phyloP scores from a whole-genome alignment of 192 early-diverging fungal genomes.

The Podila epigama region DNA sequence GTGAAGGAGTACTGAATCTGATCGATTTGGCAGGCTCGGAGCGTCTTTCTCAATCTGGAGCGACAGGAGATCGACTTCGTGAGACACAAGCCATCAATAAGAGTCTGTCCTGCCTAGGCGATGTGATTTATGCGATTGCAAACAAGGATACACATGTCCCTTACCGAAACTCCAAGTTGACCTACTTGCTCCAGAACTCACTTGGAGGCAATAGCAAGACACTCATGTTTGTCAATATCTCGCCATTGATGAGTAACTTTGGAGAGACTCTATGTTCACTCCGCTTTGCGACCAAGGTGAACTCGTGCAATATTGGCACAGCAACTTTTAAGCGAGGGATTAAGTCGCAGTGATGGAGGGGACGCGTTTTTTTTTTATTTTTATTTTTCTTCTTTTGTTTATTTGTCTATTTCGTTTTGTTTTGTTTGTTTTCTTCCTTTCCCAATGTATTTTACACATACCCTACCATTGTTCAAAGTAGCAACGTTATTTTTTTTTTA shows the following conservation, averaged over 20 bases:
- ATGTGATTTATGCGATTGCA: conserved; percentile 88
- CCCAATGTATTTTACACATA: no score
- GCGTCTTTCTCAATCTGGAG: conserved; percentile 80
- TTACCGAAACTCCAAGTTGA: conserved; percentile 94
- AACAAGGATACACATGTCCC: conserved; percentile 85
- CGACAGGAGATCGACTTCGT: conserved; percentile 86
- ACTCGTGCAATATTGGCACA: conserved; percentile 88
- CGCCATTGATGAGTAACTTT: conserved; percentile 80
- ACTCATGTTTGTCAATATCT: conserved; percentile 98
- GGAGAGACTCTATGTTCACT: conserved; percentile 90
- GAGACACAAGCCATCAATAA: conserved; percentile 98
- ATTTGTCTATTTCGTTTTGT: no score
- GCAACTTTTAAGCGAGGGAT: conserved; percentile 54
- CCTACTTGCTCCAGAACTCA: conserved; percentile 74
- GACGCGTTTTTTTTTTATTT: neutral
- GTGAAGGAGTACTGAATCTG: conserved; percentile 83
- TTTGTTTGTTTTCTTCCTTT: no score
- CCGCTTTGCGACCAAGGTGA: conserved; percentile 96
- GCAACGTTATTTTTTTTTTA: no score
- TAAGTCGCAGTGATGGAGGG: neutral
- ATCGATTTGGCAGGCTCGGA: conserved; percentile 97
- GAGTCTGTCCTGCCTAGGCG: conserved; percentile 85
- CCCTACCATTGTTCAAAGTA: no score
- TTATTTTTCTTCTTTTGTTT: no score
- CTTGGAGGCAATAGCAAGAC: conserved; percentile 95